phyloP scores from a whole-genome alignment of 2,329 filamentous ascomycete species.

The Cytospora schulzeri region DNA sequence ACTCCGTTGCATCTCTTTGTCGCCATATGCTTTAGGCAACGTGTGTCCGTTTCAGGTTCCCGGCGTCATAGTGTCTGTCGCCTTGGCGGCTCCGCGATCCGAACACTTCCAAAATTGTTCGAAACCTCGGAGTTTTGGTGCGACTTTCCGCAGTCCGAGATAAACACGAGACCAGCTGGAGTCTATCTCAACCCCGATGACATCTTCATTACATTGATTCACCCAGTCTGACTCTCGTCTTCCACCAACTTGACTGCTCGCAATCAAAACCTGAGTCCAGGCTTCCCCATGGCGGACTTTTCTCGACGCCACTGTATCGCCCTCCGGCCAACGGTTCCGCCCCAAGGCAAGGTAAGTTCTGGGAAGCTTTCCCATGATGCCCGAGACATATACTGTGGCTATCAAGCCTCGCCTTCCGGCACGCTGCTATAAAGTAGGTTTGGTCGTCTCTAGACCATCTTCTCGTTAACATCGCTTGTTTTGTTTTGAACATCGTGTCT shows the following conservation, averaged over 20 bases:
- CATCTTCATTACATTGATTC: slow-evolving; percentile 17
- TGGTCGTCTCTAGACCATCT: slow-evolving; percentile 15
- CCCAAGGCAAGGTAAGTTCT: background rate
- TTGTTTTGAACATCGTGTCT: slow-evolving; percentile 22
- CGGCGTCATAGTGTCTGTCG: background rate
- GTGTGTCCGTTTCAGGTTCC: background rate
- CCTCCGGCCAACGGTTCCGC: background rate
- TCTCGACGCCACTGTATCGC: slow-evolving; percentile 14
- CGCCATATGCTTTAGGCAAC: background rate
- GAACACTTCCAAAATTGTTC: background rate
- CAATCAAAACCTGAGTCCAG: slow-evolving; percentile 25
- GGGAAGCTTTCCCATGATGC: slow-evolving; percentile 16
- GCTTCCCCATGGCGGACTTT: slow-evolving; percentile 4
- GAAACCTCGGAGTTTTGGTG: background rate
- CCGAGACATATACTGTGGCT: slow-evolving; percentile 16
- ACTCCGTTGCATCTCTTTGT: background rate
- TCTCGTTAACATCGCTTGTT: slow-evolving; percentile 7
- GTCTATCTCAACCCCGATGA: slow-evolving; percentile 1
- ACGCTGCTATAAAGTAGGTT: slow-evolving; percentile 25
- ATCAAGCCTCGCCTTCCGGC: background rate
- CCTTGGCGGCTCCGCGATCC: background rate
- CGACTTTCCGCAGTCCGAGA: slow-evolving; percentile 1
- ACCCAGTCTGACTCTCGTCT: slow-evolving; percentile 26
- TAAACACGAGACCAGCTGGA: slow-evolving; percentile 8
- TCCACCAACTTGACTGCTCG: slow-evolving; percentile 17